Conservation (phyloP, 257 asterid species). For the Vinca minor region DNA sequence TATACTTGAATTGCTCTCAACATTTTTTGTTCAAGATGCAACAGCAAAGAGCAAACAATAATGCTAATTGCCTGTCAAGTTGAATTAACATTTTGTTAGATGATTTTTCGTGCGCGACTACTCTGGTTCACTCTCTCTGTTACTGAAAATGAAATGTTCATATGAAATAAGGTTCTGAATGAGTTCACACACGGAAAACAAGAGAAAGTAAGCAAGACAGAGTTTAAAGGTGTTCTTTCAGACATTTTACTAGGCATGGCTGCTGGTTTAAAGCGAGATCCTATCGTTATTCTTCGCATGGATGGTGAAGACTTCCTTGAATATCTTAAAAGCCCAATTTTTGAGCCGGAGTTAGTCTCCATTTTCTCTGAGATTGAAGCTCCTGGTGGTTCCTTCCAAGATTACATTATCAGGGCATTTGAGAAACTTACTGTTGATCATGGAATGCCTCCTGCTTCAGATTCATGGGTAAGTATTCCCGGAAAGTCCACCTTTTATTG, state of each 20-base stretch:
- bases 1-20: neutral
- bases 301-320: conserved; percentile 84
- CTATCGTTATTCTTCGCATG: conserved; percentile 83
- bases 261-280: conserved; percentile 83
- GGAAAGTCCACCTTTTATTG: neutral
- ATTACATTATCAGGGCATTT: conserved; percentile 48
- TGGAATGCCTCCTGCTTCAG: conserved; percentile 94
- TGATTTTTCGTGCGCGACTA: neutral
- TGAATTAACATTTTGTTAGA: neutral
- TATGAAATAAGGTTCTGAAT: conserved; percentile 61
- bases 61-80: neutral
- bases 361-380: conserved; percentile 42
- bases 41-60: neutral
- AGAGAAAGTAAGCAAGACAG: conserved; percentile 54
- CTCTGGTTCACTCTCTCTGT: neutral
- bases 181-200: conserved; percentile 79
- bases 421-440: conserved; percentile 79
- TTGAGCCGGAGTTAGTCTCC: conserved; percentile 58
- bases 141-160: conserved; percentile 1
- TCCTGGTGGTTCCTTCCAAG: conserved; percentile 51
- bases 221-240: conserved; percentile 73
- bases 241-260: conserved; percentile 92
- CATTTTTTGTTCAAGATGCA: neutral
- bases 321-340: conserved; percentile 40
- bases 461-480: conserved; percentile 58